A percentile compares a stretch with the other conserved stretches of the same genome.
Conservation (phyloP, 306 rosid species). For the Senna tora region DNA sequence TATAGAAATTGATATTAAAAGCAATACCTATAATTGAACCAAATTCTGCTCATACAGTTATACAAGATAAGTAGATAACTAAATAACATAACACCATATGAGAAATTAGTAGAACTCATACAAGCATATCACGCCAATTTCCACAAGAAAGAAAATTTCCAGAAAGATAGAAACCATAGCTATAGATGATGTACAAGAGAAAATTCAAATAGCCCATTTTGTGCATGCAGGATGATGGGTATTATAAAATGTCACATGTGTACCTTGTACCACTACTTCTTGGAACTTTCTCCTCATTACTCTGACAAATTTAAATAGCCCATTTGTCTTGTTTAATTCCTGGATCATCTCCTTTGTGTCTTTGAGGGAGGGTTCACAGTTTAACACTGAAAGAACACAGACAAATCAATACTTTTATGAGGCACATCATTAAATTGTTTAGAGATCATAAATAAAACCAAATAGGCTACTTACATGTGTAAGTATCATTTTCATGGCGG, state of each 20-base stretch:
- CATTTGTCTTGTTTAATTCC: slow-evolving; percentile 82
- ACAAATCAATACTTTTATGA: slow-evolving; percentile 11
- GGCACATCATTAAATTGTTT: slow-evolving; percentile 13
- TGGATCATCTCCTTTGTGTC: slow-evolving; percentile 61
- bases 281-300: slow-evolving; percentile 80
- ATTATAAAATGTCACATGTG: slow-evolving; percentile 7
- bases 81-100: not conserved
- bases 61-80: not conserved
- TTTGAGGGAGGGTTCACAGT: slow-evolving; percentile 67
- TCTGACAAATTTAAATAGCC: slow-evolving; percentile 79
- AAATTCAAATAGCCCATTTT: slow-evolving; percentile 13
- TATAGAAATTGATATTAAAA: slow-evolving; percentile 20
- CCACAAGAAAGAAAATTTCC: not conserved
- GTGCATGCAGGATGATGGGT: slow-evolving; percentile 21
- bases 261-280: slow-evolving; percentile 71
- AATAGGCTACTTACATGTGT: slow-evolving; percentile 62
- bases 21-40: not conserved
- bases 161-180: not conserved
- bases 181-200: not conserved
- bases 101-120: not conserved
- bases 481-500: slow-evolving; percentile 63
- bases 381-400: slow-evolving; percentile 59
- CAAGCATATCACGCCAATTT: not conserved
- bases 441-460: slow-evolving; percentile 31
- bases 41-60: not conserved